Evolutionary conservation across 1,284 basidiomycete genomes (phyloP).

Genomic region (Fereydounia khargensis): DNA sequence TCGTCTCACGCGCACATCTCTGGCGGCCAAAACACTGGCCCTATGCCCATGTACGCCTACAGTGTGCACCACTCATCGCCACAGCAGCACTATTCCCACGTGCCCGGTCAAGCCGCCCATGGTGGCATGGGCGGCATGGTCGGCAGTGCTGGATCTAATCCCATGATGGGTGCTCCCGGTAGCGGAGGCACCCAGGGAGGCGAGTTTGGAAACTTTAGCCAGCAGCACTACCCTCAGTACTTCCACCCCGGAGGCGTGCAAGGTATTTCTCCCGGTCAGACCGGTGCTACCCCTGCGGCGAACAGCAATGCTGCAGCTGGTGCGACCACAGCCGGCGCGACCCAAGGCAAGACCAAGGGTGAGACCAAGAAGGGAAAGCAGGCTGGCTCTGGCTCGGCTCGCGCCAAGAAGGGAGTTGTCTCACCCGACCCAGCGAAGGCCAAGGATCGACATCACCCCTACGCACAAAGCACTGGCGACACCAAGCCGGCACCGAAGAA

Average conservation of each 20-base stretch:
- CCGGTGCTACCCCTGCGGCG: conserved; percentile 23
- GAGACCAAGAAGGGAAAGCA: conserved; percentile 7
- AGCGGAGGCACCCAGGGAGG: conserved; percentile 15
- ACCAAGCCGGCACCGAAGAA: background rate
- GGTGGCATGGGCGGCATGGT: conserved; percentile 38
- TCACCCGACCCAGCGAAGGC: background rate
- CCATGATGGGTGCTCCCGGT: conserved; percentile 34
- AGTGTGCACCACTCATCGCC: conserved; percentile 30
- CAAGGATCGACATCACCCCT: background rate
- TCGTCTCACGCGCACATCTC: conserved; percentile 29
- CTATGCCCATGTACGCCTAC: conserved; percentile 40
- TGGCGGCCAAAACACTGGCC: conserved; percentile 24
- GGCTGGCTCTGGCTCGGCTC: background rate
- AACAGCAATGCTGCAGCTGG: conserved; percentile 9
- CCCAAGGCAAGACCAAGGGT: conserved; percentile 5
- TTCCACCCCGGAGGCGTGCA: conserved; percentile 33
- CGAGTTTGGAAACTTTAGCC: conserved; percentile 30
- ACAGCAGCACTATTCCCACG: conserved; percentile 38
- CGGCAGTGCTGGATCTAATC: conserved; percentile 28
- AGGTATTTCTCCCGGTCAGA: conserved; percentile 32
- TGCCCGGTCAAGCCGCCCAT: conserved; percentile 32
- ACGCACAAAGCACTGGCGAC: background rate
- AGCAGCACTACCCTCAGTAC: conserved; percentile 37
- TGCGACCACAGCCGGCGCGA: conserved; percentile 10
- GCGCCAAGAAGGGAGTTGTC: background rate